A percentile compares a stretch with the other conserved stretches of the same genome.
Conservation (phyloP, 768 basidiomycete species). For the Rhizopogon vinicolor region DNA sequence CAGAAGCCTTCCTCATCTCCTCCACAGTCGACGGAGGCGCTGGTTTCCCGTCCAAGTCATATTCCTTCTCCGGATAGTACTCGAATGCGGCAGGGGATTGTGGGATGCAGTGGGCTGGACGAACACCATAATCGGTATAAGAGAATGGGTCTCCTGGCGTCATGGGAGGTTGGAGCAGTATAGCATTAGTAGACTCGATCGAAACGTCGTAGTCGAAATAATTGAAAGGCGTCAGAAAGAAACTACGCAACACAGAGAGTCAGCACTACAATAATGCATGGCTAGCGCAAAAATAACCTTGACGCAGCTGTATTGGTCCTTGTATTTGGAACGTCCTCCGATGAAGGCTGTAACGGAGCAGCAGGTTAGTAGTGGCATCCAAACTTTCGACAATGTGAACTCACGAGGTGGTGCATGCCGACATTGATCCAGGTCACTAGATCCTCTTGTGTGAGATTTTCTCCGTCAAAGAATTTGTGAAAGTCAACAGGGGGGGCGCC, state of each 20-base stretch:
- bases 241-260: conserved; percentile 26
- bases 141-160: conserved; percentile 33
- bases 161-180: conserved; percentile 39
- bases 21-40: conserved; percentile 25
- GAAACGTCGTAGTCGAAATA: conserved; percentile 63
- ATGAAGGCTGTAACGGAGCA: conserved; percentile 38
- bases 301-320: conserved; percentile 54
- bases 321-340: conserved; percentile 62
- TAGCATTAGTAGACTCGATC: conserved; percentile 52
- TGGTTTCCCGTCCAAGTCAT: conserved; percentile 29
- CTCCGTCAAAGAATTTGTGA: conserved; percentile 59
- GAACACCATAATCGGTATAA: conserved; percentile 51
- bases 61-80: conserved; percentile 31
- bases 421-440: conserved; percentile 64
- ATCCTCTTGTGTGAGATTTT: conserved; percentile 60
- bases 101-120: conserved; percentile 34
- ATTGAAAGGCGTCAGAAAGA: conserved; percentile 58
- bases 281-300: conserved; percentile 29
- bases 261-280: not conserved
- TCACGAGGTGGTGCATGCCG: conserved; percentile 60
- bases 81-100: conserved; percentile 33
- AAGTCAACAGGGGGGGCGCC: conserved; percentile 53
- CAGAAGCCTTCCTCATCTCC: conserved; percentile 35
- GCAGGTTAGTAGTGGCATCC: not conserved
- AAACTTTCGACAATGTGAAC: conserved; percentile 3